These are phyloP conservation scores for Corylus heterophylla DNA, from an alignment of 306 rosid species.

Conservation along the genomic window DNA sequence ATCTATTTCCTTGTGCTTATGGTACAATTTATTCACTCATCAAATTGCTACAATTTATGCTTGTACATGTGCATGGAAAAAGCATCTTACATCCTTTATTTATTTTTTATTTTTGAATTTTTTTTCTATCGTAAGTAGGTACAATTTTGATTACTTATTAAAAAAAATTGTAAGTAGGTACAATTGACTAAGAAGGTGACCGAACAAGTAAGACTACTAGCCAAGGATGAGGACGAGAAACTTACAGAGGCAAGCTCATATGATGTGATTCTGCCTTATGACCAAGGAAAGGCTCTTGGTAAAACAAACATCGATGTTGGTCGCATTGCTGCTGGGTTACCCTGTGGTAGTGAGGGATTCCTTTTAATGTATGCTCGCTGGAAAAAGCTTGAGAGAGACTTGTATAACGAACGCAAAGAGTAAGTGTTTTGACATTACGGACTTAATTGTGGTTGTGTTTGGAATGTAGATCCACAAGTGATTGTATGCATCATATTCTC, in stretches of 20 bases:
- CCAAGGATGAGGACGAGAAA: constrained; percentile 77
- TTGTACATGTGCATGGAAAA: background rate
- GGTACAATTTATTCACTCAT: background rate
- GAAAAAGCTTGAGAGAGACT: constrained; percentile 94
- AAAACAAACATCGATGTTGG: constrained; percentile 90
- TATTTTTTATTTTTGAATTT: constrained; percentile 15
- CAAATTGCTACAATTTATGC: constrained; percentile 1
- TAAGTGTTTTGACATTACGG: constrained; percentile 40
- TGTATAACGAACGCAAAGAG: constrained; percentile 95
- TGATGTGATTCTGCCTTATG: constrained; percentile 84
- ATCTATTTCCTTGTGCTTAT: constrained; percentile 4
- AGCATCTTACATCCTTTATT: background rate
- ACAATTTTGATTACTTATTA: constrained; percentile 24
- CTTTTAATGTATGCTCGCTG: constrained; percentile 98
- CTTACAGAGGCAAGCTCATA: constrained; percentile 64
- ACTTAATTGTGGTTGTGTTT: constrained; percentile 22
- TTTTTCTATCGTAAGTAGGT: constrained; percentile 45
- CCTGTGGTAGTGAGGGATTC: constrained; percentile 98
- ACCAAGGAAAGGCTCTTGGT: constrained; percentile 99
- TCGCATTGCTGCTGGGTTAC: constrained; percentile 97
- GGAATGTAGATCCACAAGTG: background rate
- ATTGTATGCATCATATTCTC: background rate
- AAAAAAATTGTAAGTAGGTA: constrained; percentile 42
- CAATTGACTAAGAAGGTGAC: constrained; percentile 91
- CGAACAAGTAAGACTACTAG: constrained; percentile 88